phyloP scores from a whole-genome alignment of 2,329 filamentous ascomycete species.

The Phialocephala sp. region DNA sequence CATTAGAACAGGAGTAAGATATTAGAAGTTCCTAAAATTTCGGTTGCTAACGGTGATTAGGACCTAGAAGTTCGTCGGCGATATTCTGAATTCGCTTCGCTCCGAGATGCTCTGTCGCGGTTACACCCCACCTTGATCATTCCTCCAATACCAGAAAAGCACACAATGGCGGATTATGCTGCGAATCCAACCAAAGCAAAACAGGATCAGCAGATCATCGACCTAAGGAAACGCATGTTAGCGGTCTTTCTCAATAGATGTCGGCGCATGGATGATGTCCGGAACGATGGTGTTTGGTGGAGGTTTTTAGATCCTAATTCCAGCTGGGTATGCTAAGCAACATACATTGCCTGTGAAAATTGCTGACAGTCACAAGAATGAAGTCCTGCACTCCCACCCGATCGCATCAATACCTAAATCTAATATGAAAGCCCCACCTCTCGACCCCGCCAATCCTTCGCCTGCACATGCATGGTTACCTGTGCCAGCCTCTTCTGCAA shows the following conservation, averaged over 20 bases:
- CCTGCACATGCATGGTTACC: slow-evolving; percentile 87
- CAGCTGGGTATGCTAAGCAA: slow-evolving; percentile 77
- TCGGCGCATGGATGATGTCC: slow-evolving; percentile 87
- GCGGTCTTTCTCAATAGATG: slow-evolving; percentile 95
- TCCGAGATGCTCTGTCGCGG: slow-evolving; percentile 85
- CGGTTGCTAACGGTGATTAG: slow-evolving; percentile 52
- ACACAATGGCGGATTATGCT: slow-evolving; percentile 98
- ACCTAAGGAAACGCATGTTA: slow-evolving; percentile 94
- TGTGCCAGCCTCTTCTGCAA: slow-evolving; percentile 83
- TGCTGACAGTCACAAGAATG: slow-evolving; percentile 66
- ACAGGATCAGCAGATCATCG: slow-evolving; percentile 96
- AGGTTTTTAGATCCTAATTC: slow-evolving; percentile 97
- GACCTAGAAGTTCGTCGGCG: slow-evolving; percentile 93
- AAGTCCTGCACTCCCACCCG: slow-evolving; percentile 92
- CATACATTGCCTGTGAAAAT: slow-evolving; percentile 1
- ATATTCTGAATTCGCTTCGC: slow-evolving; percentile 95
- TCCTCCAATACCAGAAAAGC: slow-evolving; percentile 97
- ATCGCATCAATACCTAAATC: slow-evolving; percentile 92
- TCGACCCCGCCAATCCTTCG: slow-evolving; percentile 92
- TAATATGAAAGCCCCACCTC: slow-evolving; percentile 90
- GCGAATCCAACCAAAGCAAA: slow-evolving; percentile 98
- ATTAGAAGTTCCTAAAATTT: slow-evolving; percentile 8
- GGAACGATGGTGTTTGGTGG: slow-evolving; percentile 96
- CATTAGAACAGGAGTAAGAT: slow-evolving; percentile 83
- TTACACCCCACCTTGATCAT: slow-evolving; percentile 95